phyloP scores from a whole-genome alignment of 2,329 filamentous ascomycete species.

The Cordyceps cicadae region DNA sequence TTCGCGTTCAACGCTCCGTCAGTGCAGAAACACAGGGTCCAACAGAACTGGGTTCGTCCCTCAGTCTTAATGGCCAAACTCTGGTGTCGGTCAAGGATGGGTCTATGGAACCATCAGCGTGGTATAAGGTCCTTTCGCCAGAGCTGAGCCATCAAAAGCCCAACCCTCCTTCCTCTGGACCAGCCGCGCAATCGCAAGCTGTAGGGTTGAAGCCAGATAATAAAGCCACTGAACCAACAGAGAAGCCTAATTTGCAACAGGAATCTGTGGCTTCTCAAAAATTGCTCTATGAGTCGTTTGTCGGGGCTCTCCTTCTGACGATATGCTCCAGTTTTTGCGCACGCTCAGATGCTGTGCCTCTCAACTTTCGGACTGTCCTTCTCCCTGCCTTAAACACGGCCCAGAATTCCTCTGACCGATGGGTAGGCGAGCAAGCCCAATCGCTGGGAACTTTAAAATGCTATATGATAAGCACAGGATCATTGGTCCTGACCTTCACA shows the following conservation, averaged over 20 bases:
- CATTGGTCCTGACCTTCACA: constrained; percentile 41
- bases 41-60: neutral
- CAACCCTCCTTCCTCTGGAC: neutral
- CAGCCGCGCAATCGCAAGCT: constrained; percentile 10
- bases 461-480: constrained; percentile 48
- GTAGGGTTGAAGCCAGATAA: constrained; percentile 17
- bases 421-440: constrained; percentile 18
- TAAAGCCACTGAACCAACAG: constrained; percentile 16
- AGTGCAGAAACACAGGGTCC: constrained; percentile 20
- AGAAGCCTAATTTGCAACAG: constrained; percentile 17
- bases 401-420: constrained; percentile 22
- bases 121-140: constrained; percentile 4
- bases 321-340: constrained; percentile 42
- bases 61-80: neutral
- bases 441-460: constrained; percentile 43
- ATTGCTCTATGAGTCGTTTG: constrained; percentile 45
- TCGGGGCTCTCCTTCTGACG: constrained; percentile 44
- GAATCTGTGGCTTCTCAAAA: constrained; percentile 24
- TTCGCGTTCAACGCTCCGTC: constrained; percentile 39
- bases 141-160: neutral
- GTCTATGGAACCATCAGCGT: constrained; percentile 1
- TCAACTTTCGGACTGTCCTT: constrained; percentile 46
- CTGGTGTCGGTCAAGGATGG: neutral
- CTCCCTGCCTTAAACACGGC: constrained; percentile 29
- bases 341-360: constrained; percentile 39